Conservation (phyloP, 257 asterid genomes). For the Perilla frutescens region DNA sequence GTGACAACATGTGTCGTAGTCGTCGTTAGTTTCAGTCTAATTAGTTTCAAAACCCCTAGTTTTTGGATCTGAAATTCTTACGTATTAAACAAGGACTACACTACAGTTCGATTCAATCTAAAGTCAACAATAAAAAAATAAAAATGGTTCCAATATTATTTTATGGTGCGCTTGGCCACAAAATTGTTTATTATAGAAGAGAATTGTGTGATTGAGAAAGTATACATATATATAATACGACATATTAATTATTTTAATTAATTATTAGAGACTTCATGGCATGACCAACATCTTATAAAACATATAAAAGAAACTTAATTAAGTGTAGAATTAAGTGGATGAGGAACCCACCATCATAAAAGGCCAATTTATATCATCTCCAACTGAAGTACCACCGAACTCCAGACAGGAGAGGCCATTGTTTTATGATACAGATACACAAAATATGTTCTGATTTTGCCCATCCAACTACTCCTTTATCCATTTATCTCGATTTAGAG, state of each 20-base stretch:
- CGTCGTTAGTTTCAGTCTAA: too few relatives aligned
- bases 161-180: too few relatives aligned
- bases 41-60: not conserved
- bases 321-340: not conserved
- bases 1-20: too few relatives aligned
- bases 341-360: slow-evolving; percentile 17
- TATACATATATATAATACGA: not conserved
- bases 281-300: not conserved
- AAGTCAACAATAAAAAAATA: not conserved
- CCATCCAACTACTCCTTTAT: slow-evolving; percentile 21
- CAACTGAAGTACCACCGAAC: slow-evolving; percentile 46
- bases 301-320: not conserved
- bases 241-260: slow-evolving; percentile 20
- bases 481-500: not conserved
- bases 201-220: slow-evolving; percentile 23
- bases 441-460: slow-evolving; percentile 34
- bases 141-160: too few relatives aligned
- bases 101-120: slow-evolving; percentile 7
- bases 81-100: not conserved
- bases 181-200: slow-evolving; percentile 19
- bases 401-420: slow-evolving; percentile 41
- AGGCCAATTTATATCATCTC: slow-evolving; percentile 28
- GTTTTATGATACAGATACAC: slow-evolving; percentile 42
- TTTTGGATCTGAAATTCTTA: not conserved
- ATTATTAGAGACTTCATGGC: not conserved